Conservation (phyloP, 1,284 basidiomycete species). For the Ustilago xerochloae region DNA sequence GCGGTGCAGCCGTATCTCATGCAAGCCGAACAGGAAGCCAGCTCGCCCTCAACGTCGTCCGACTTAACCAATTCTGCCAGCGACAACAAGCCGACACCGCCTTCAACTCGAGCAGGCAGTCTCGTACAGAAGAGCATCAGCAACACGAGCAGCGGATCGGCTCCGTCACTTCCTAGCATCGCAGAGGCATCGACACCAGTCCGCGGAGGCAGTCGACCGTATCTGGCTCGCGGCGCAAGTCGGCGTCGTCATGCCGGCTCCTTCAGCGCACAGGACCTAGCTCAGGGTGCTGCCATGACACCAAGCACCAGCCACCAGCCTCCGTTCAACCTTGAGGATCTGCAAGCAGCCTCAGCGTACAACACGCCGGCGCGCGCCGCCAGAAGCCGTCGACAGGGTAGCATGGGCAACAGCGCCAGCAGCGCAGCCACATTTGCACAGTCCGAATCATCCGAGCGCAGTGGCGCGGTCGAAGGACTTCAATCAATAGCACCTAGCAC, state of each 20-base stretch:
- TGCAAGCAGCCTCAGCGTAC: conserved; percentile 40
- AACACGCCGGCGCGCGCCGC: conserved; percentile 28
- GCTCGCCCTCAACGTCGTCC: conserved; percentile 14
- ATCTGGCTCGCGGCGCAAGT: conserved; percentile 30
- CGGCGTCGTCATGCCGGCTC: conserved; percentile 58
- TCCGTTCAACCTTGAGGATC: conserved; percentile 42
- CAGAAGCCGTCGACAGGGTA: conserved; percentile 23
- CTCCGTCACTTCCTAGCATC: conserved; percentile 55
- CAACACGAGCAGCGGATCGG: conserved; percentile 18
- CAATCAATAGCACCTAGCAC: conserved; percentile 33
- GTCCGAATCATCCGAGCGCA: conserved; percentile 28
- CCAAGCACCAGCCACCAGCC: conserved; percentile 34
- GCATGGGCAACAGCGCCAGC: conserved; percentile 32
- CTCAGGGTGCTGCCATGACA: conserved; percentile 55
- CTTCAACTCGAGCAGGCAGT: conserved; percentile 23
- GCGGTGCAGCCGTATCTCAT: conserved; percentile 71
- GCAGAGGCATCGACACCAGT: conserved; percentile 54
- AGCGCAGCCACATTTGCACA: conserved; percentile 30
- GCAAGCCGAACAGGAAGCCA: conserved; percentile 17
- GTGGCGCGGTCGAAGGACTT: conserved; percentile 8
- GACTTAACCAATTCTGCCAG: not conserved
- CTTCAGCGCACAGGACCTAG: conserved; percentile 62
- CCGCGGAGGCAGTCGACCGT: conserved; percentile 26
- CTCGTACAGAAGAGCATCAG: conserved; percentile 28
- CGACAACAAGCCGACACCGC: conserved; percentile 18